Base-by-base conservation (phyloP, 208 protist species). In the Trypanosoma grayi region DNA sequence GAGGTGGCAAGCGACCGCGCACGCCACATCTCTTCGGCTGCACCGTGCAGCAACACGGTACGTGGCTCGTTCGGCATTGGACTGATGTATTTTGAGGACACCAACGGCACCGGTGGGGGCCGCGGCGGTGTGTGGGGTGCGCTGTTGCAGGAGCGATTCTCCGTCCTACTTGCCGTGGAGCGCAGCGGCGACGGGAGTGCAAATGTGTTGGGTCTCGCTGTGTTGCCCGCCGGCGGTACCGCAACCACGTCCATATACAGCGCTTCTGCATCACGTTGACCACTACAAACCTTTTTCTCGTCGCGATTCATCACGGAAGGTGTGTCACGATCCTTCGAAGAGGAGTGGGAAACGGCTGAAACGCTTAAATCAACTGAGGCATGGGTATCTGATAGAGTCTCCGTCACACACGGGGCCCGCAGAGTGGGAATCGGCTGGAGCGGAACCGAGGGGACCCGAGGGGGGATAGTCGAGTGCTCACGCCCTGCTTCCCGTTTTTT, bases 61-160 rank as follows among this genome's bases (percentile, higher is more conserved):
- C 37, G 63, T 22, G 44, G 24, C 30, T 69, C 63, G 25, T 57
- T 28, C 20, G 63, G 63, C 30, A 55, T 61, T 6, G 53, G 53
- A 40, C 63, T 69, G 9, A 69, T 48, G 24, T 47, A 46, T 28
- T 54, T 52, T 22, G 63, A 69, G 27, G 52, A 60, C 18, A 2
- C 14, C 27, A 45, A 66, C 16, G 34, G 14, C 25, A 4, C 4
- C 11, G 20, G 24, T 43, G 43, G 57, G 2, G 33, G 25, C 0
- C 8, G 18, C 7, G 18, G n/a, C n/a, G n/a, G n/a, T n/a, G n/a
- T n/a, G n/a, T n/a, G n/a, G n/a, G n/a, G n/a, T n/a, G n/a, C n/a
- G n/a, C n/a, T n/a, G n/a, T n/a, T n/a, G n/a, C n/a, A n/a, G n/a
- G n/a, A n/a, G n/a, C n/a, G n/a, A n/a, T n/a, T n/a, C n/a, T n/a